Evolutionary conservation across 2,329 filamentous ascomycete genomes (phyloP).

Genomic region (Curvularia spicifera): DNA sequence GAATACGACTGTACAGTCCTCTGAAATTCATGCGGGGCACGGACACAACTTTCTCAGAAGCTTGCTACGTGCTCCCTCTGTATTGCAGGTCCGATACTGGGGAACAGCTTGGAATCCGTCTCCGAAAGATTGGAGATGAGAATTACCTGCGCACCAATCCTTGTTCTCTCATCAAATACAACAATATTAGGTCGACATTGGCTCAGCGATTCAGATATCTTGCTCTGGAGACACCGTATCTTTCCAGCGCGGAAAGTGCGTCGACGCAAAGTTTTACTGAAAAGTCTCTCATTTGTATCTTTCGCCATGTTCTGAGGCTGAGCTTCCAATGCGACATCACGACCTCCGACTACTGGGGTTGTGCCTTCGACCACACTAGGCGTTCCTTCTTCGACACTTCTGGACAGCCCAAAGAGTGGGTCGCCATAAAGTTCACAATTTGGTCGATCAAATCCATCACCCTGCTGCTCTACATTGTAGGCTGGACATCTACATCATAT

Average conservation of each 20-base stretch:
- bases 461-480: no score
- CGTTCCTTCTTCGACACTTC: background rate
- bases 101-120: background rate
- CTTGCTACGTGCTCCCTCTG: background rate
- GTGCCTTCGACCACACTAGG: background rate
- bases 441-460: no score
- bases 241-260: no score
- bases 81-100: background rate
- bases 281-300: background rate
- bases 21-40: background rate
- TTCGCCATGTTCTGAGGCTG: background rate
- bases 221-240: background rate
- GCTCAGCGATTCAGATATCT: background rate
- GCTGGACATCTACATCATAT: no score
- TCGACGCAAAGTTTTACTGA: background rate
- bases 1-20: background rate
- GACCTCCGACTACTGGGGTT: background rate
- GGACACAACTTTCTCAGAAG: no score
- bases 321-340: background rate
- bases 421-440: background rate
- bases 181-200: background rate
- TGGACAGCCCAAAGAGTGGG: background rate
- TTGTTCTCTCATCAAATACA: background rate
- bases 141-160: background rate
- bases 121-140: background rate